phyloP scores from a whole-genome alignment of 2,329 filamentous ascomycete genomes.

The Exserohilum turcica region DNA sequence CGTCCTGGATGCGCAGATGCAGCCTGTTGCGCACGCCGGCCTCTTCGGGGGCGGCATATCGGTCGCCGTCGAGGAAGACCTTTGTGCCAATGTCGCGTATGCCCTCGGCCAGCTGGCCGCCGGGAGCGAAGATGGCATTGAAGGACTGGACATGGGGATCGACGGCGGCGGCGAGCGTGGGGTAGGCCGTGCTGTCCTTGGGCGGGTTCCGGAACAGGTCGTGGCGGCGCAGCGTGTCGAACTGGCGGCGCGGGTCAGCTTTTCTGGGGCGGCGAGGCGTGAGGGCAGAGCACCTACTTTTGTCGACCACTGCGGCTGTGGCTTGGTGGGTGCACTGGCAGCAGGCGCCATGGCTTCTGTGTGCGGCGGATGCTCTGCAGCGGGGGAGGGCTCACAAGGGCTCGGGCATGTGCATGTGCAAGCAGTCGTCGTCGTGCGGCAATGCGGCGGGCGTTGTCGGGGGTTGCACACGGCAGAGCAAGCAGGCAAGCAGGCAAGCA shows the following conservation, averaged over 20 bases:
- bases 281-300: conserved; percentile 49
- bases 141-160: conserved; percentile 94
- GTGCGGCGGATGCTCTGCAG: background rate
- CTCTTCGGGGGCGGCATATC: conserved; percentile 58
- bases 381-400: conserved; percentile 3
- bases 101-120: conserved; percentile 75
- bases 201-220: conserved; percentile 88
- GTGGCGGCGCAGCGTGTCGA: conserved; percentile 83
- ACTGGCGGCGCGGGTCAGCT: conserved; percentile 46
- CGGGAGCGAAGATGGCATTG: conserved; percentile 80
- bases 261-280: background rate
- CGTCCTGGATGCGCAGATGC: conserved; percentile 76
- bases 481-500: no score
- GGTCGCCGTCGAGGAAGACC: conserved; percentile 80
- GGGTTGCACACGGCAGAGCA: no score
- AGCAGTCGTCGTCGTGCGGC: background rate
- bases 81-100: conserved; percentile 90
- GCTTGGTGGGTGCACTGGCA: conserved; percentile 57
- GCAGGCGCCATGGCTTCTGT: conserved; percentile 36
- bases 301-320: conserved; percentile 70
- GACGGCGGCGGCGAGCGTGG: conserved; percentile 81
- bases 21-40: conserved; percentile 72
- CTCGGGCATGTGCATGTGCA: no score
- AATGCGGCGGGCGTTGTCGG: background rate
- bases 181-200: conserved; percentile 84